A percentile compares a stretch with the other conserved stretches of the same genome.
phyloP scores from a whole-genome alignment of 225 moss, liverwort and hornwort genomes.

The Asterella californica region DNA sequence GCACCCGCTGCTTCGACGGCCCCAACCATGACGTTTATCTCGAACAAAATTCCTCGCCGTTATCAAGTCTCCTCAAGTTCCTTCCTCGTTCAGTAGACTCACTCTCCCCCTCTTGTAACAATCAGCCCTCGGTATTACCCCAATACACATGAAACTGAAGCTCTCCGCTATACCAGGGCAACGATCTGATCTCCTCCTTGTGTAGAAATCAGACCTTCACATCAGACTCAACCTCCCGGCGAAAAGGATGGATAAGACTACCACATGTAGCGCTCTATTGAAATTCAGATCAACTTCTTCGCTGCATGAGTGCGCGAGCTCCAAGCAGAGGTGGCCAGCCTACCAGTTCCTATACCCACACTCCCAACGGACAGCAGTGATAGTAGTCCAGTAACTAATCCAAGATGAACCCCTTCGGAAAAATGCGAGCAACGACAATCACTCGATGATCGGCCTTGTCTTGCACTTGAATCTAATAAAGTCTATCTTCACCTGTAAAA shows the following conservation, averaged over 20 bases:
- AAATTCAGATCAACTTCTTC: background rate
- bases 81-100: background rate
- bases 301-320: background rate
- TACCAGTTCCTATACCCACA: background rate
- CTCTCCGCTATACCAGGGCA: background rate
- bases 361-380: background rate
- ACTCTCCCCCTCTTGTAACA: background rate
- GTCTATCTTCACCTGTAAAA: background rate
- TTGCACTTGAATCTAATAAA: background rate
- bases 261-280: background rate
- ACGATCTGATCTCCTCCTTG: background rate
- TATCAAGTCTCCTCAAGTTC: background rate
- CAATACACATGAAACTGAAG: background rate
- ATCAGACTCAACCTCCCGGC: background rate
- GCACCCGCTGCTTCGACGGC: constrained; percentile 12
- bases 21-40: constrained; percentile 4
- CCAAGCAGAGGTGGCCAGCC: background rate
- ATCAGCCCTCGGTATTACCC: background rate
- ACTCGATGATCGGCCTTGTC: background rate
- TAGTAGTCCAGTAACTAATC: background rate
- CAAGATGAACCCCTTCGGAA: background rate
- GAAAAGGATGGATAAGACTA: background rate
- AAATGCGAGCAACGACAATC: background rate
- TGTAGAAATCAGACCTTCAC: background rate
- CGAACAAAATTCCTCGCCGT: background rate